phyloP scores from a whole-genome alignment of 129 eudicot genomes.

The Calendula officinalis region DNA sequence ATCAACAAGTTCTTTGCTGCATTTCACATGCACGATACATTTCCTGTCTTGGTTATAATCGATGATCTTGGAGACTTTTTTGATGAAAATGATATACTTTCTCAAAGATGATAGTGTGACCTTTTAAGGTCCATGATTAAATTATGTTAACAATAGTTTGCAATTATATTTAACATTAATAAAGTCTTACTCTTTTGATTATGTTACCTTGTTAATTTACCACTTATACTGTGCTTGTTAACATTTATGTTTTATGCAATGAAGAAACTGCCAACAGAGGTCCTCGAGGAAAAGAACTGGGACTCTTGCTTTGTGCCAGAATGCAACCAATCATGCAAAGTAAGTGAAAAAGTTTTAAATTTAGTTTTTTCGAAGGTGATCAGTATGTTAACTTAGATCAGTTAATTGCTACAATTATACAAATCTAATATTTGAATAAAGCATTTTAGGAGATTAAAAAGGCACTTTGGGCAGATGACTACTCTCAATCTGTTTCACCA shows the following conservation, averaged over 20 bases:
- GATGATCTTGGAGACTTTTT: constrained; percentile 76
- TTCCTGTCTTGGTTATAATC: constrained; percentile 57
- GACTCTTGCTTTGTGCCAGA: constrained; percentile 65
- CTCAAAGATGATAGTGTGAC: neutral
- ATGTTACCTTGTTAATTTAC: neutral
- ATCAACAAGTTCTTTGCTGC: constrained; percentile 81
- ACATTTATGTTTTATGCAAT: constrained; percentile 17
- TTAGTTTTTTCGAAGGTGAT: too few relatives aligned
- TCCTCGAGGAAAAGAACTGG: constrained; percentile 79
- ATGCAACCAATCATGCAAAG: constrained; percentile 83
- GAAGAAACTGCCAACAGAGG: constrained; percentile 65
- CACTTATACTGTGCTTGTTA: neutral
- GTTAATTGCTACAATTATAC: neutral
- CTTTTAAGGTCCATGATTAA: neutral
- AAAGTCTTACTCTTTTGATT: neutral
- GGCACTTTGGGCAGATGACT: too few relatives aligned
- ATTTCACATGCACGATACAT: constrained; percentile 57
- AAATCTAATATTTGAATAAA: neutral
- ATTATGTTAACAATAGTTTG: too few relatives aligned
- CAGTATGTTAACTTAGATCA: neutral
- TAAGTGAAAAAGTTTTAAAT: constrained; percentile 13
- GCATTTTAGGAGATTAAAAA: neutral
- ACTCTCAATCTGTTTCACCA: too few relatives aligned
- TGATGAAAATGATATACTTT: constrained; percentile 35
- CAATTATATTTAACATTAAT: too few relatives aligned